These are phyloP conservation scores for Meira miltonrushii DNA, from an alignment of 1,284 basidiomycete genomes.

Conservation along the genomic window DNA sequence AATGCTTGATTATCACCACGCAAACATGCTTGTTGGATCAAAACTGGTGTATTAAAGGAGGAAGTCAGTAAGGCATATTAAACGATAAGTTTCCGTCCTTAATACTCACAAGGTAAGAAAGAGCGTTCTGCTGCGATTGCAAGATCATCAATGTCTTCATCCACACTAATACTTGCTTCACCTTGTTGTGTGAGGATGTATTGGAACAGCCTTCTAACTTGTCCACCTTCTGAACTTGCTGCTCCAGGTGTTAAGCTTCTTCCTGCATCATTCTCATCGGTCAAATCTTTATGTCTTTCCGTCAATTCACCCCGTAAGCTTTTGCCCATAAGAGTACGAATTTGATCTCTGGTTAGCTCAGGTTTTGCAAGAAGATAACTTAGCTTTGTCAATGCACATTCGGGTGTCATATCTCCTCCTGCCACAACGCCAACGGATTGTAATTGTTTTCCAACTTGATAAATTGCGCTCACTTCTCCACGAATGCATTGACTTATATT, in stretches of 20 bases:
- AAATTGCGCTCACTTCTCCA: conserved; percentile 55
- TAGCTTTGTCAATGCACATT: conserved; percentile 84
- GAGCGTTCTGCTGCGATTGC: conserved; percentile 5
- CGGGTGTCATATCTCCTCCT: conserved; percentile 77
- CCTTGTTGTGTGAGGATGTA: background rate
- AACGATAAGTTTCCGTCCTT: no score
- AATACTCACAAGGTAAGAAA: conserved; percentile 14
- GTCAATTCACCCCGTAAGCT: conserved; percentile 85
- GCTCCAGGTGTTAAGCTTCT: conserved; percentile 17
- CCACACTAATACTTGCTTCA: background rate
- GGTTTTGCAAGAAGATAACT: conserved; percentile 80
- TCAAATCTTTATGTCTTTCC: conserved; percentile 12
- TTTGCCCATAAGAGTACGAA: conserved; percentile 70
- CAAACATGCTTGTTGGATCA: conserved; percentile 19
- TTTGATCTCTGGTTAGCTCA: conserved; percentile 64
- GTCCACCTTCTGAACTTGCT: background rate
- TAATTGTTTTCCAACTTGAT: conserved; percentile 73
- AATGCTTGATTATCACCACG: conserved; percentile 1
- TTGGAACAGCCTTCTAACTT: background rate
- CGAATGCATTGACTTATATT: conserved; percentile 85
- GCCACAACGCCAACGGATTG: conserved; percentile 52
- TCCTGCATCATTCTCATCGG: conserved; percentile 17
- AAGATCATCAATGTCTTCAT: conserved; percentile 23
- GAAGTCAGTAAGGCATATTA: conserved; percentile 14
- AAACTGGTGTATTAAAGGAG: conserved; percentile 21